Evolutionary conservation across 2,329 filamentous ascomycete genomes (phyloP).

Genomic region (Mycogone perniciosa): DNA sequence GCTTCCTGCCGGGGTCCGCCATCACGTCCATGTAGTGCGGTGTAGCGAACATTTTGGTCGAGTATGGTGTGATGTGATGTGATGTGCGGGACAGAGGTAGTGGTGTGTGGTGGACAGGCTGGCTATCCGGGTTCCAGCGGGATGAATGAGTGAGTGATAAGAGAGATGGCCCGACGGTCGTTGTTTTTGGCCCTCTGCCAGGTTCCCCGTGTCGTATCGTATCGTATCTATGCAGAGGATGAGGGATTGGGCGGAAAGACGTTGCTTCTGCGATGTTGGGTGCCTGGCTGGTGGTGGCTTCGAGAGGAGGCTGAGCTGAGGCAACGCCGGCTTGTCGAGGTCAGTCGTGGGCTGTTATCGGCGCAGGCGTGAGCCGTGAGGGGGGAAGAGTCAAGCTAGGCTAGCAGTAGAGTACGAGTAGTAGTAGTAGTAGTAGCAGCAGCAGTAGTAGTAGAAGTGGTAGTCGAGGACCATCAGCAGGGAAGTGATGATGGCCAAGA

Average conservation of each 20-base stretch:
- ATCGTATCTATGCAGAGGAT: neutral
- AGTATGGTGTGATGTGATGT: neutral
- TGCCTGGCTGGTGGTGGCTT: neutral
- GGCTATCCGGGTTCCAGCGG: neutral
- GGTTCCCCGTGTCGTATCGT: too few relatives aligned
- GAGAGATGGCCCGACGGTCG: neutral
- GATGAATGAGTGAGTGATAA: neutral
- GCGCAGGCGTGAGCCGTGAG: neutral
- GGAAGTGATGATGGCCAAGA: neutral
- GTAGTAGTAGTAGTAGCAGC: neutral
- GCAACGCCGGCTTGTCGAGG: conserved; percentile 5
- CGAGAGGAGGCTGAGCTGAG: conserved; percentile 6
- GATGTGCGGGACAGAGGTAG: too few relatives aligned
- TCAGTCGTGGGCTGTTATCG: conserved; percentile 1
- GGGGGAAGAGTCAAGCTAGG: conserved; percentile 6
- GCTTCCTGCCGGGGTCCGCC: conserved; percentile 36
- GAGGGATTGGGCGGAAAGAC: neutral
- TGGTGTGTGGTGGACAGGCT: neutral
- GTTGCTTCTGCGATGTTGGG: neutral
- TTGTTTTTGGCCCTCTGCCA: too few relatives aligned
- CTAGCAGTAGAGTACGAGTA: neutral
- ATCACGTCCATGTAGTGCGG: conserved; percentile 26
- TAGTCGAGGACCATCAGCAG: neutral
- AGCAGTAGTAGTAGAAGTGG: neutral
- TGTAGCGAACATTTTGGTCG: conserved; percentile 30